These are phyloP conservation scores for Raphanus hybrid DNA, from an alignment of 441 rosid genomes.

Conservation along the genomic window DNA sequence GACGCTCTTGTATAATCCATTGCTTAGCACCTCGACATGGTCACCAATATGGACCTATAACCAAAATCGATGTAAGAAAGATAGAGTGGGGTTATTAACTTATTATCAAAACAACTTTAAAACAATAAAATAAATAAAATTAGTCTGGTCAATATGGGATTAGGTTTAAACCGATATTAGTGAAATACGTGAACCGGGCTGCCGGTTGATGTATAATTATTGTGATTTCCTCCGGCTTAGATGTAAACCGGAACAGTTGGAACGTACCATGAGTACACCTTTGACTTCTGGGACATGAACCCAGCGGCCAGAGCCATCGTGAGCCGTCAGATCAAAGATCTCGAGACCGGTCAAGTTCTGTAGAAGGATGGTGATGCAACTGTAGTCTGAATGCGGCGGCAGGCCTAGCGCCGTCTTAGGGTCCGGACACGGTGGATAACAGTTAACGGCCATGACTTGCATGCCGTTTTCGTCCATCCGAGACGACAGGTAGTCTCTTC, in stretches of 20 bases:
- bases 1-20: slow-evolving; percentile 64
- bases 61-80: background rate
- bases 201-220: background rate
- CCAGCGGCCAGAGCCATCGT: slow-evolving; percentile 47
- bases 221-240: slow-evolving; percentile 4
- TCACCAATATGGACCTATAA: slow-evolving; percentile 63
- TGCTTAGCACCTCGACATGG: slow-evolving; percentile 74
- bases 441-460: slow-evolving; percentile 66
- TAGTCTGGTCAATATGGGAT: background rate
- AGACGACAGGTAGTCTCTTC: slow-evolving; percentile 45
- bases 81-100: background rate
- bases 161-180: background rate
- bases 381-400: slow-evolving; percentile 75
- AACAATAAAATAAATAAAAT: background rate
- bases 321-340: slow-evolving; percentile 47
- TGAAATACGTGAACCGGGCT: background rate
- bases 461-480: slow-evolving; percentile 55
- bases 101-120: no score
- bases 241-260: background rate
- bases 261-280: slow-evolving; percentile 57
- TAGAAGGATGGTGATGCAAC: slow-evolving; percentile 60
- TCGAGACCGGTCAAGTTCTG: slow-evolving; percentile 65
- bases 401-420: slow-evolving; percentile 55
- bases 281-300: slow-evolving; percentile 45
- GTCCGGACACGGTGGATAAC: slow-evolving; percentile 67